Conservation (phyloP, 1,284 basidiomycete species). For the Cystobasidium slooffiae region DNA sequence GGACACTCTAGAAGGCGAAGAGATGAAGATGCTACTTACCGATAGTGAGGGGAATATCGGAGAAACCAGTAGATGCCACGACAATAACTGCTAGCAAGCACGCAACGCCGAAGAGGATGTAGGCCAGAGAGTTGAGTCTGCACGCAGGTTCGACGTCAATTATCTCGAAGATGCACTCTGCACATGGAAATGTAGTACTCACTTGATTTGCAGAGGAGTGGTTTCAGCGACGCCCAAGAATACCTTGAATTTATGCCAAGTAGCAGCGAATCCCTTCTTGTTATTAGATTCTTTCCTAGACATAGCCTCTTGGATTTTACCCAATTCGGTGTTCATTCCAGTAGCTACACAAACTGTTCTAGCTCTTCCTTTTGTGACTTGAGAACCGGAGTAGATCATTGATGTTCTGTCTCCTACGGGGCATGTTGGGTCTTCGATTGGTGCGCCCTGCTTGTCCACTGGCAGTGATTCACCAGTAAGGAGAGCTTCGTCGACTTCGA, state of each 20-base stretch:
- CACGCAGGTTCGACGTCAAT: background rate
- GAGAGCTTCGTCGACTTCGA: slow-evolving; percentile 69
- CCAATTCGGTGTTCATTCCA: slow-evolving; percentile 71
- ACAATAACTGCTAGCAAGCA: slow-evolving; percentile 66
- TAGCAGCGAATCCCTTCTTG: slow-evolving; percentile 56
- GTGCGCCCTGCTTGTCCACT: slow-evolving; percentile 64
- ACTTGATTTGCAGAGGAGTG: slow-evolving; percentile 68
- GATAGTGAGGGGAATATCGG: slow-evolving; percentile 58
- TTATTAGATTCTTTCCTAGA: slow-evolving; percentile 57
- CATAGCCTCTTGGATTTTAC: slow-evolving; percentile 64
- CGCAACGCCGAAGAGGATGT: slow-evolving; percentile 65
- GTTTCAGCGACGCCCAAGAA: slow-evolving; percentile 60
- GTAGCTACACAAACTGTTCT: slow-evolving; percentile 66
- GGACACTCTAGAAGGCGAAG: background rate
- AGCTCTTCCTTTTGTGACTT: slow-evolving; percentile 70
- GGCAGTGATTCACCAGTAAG: slow-evolving; percentile 72
- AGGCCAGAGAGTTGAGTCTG: slow-evolving; percentile 65
- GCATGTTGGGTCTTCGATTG: slow-evolving; percentile 58
- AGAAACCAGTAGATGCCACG: slow-evolving; percentile 63
- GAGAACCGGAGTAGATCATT: slow-evolving; percentile 66
- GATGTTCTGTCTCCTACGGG: slow-evolving; percentile 66
- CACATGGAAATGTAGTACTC: slow-evolving; percentile 44
- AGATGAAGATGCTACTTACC: slow-evolving; percentile 39
- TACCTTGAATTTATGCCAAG: slow-evolving; percentile 57
- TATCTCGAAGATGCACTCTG: background rate